Conservation (phyloP, 2,329 filamentous ascomycete species). For the Aphanocladium album region DNA sequence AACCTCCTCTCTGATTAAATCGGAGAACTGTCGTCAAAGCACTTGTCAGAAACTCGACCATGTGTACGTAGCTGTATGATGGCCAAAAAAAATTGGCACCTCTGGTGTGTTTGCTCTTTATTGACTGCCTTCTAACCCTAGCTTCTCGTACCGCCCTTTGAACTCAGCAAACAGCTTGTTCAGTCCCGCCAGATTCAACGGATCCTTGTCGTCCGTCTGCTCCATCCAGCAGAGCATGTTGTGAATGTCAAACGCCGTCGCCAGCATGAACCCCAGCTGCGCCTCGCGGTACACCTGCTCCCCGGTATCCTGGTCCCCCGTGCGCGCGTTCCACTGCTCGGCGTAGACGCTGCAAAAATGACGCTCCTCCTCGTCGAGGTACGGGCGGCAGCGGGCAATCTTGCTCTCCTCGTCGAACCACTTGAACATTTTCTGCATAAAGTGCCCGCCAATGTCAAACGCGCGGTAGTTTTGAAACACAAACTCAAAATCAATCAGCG, state of each 20-base stretch:
- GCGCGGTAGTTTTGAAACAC: constrained; percentile 17
- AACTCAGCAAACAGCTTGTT: constrained; percentile 16
- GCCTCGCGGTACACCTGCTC: constrained; percentile 15
- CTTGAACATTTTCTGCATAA: constrained; percentile 19
- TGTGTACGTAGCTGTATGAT: too few species aligned
- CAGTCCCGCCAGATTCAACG: constrained; percentile 12
- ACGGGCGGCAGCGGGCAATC: constrained; percentile 15
- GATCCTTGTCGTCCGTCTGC: constrained; percentile 9
- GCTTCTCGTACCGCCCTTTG: constrained; percentile 3
- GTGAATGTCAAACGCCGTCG: constrained; percentile 18
- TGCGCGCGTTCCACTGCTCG: constrained; percentile 14
- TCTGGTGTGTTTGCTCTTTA: neutral
- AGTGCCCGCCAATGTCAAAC: constrained; percentile 19
- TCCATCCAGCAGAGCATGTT: constrained; percentile 18
- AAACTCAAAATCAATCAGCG: constrained; percentile 18
- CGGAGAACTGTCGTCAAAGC: too few species aligned
- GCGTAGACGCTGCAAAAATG: constrained; percentile 18
- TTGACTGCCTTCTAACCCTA: neutral
- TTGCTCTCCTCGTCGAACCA: constrained; percentile 17
- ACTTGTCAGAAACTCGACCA: too few species aligned
- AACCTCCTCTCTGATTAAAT: too few species aligned
- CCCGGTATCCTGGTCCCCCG: constrained; percentile 15
- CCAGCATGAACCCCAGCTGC: constrained; percentile 16
- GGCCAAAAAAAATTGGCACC: too few species aligned
- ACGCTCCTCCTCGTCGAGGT: constrained; percentile 15